These are phyloP conservation scores for Mycena epipterygia DNA, from an alignment of 768 basidiomycete species.

Conservation along the genomic window DNA sequence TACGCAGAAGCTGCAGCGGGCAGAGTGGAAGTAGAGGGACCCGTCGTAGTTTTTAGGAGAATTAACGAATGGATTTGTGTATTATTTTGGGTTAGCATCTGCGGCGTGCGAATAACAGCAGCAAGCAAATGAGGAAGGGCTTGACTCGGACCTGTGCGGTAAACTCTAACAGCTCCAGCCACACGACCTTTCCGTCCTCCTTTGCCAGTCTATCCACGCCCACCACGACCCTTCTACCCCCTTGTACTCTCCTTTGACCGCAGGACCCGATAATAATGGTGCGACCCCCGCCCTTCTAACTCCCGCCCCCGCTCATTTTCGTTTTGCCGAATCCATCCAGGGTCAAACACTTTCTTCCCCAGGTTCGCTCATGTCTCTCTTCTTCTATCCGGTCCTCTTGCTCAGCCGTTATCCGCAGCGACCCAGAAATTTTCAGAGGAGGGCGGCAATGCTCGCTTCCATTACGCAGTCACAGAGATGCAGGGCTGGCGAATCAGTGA, in stretches of 20 bases:
- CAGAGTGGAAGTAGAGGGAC: neutral
- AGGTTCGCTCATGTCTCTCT: conserved; percentile 58
- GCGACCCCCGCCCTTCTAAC: conserved; percentile 10
- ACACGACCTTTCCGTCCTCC: conserved; percentile 25
- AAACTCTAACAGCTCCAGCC: conserved; percentile 22
- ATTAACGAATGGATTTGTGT: neutral
- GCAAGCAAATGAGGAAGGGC: neutral
- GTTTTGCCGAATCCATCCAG: conserved; percentile 55
- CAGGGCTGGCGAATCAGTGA: conserved; percentile 99
- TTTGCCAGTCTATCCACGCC: neutral
- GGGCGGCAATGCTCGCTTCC: conserved; percentile 77
- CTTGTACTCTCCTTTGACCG: conserved; percentile 17
- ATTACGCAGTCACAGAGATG: conserved; percentile 93
- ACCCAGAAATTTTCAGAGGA: conserved; percentile 85
- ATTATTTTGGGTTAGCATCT: neutral
- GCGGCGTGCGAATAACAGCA: conserved; percentile 10
- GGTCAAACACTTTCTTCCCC: conserved; percentile 91
- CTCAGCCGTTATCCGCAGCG: conserved; percentile 57
- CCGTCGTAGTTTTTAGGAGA: neutral
- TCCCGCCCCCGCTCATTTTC: conserved; percentile 34
- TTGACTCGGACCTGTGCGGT: conserved; percentile 12
- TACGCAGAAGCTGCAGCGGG: conserved; percentile 23
- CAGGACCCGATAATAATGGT: conserved; percentile 31
- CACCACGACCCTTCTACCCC: neutral
- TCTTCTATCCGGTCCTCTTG: conserved; percentile 6